phyloP scores from a whole-genome alignment of 805 yeast genomes.

The Metschnikowia kunwiensis region DNA sequence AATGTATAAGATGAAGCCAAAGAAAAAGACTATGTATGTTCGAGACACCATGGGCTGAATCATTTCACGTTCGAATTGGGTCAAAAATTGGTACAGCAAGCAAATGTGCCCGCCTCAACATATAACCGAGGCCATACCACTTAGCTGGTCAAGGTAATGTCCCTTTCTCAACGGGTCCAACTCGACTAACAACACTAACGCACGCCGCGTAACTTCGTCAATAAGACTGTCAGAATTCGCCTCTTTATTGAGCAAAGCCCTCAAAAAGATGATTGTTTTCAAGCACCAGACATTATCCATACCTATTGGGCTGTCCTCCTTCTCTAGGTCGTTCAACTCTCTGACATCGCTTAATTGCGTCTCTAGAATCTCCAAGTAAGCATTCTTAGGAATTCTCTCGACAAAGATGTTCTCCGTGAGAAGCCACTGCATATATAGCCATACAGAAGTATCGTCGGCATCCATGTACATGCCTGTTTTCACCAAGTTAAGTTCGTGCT shows the following conservation, averaged over 20 bases:
- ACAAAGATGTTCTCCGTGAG: constrained; percentile 43
- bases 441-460: constrained; percentile 89
- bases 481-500: constrained; percentile 61
- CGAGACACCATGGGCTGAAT: too few relatives aligned
- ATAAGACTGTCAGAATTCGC: constrained; percentile 8
- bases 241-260: constrained; percentile 23
- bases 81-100: too few relatives aligned
- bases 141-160: constrained; percentile 48
- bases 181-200: constrained; percentile 43
- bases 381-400: constrained; percentile 22
- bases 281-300: constrained; percentile 74
- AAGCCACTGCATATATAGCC: constrained; percentile 88
- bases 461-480: constrained; percentile 88
- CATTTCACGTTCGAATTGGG: too few relatives aligned
- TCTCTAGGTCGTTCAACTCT: constrained; percentile 71
- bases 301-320: constrained; percentile 52
- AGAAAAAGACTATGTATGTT: too few relatives aligned
- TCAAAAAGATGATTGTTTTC: constrained; percentile 52
- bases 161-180: constrained; percentile 66
- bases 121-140: too few relatives aligned
- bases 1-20: too few relatives aligned
- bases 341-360: constrained; percentile 47
- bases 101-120: too few relatives aligned
- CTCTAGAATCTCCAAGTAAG: constrained; percentile 39
- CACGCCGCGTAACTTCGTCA: constrained; percentile 29